phyloP scores from a whole-genome alignment of 169 alveolate genomes.

The Amoebophrya sp. region DNA sequence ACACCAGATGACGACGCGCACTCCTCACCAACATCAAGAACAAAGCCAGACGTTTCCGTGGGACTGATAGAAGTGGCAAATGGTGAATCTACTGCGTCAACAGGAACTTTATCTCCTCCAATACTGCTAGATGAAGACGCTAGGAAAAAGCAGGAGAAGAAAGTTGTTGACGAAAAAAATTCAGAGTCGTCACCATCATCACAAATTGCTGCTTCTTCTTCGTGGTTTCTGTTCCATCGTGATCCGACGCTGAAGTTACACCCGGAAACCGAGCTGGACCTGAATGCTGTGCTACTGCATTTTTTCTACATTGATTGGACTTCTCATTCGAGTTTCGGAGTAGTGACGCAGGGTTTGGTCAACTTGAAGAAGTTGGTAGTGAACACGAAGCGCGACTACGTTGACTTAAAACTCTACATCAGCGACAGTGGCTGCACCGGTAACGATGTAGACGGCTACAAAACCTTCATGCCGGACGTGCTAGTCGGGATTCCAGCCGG shows the following conservation, averaged over 20 bases:
- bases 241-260: background rate
- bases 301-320: background rate
- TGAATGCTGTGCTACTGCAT: background rate
- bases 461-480: background rate
- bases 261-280: background rate
- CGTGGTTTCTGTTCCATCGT: background rate
- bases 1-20: no score
- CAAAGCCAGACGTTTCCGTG: background rate
- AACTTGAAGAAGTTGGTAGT: background rate
- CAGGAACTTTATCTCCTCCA: background rate
- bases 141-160: no score
- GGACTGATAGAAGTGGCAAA: background rate
- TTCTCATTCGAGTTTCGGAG: background rate
- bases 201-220: background rate
- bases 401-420: background rate
- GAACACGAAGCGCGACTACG: background rate
- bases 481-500: background rate
- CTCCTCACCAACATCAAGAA: no score
- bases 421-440: background rate
- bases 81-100: background rate
- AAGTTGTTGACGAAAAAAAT: background rate
- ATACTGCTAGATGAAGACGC: no score
- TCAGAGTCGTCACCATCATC: background rate
- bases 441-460: background rate
- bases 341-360: background rate